phyloP scores from a whole-genome alignment of 169 alveolate species.

The Cryptosporidium ryanae region DNA sequence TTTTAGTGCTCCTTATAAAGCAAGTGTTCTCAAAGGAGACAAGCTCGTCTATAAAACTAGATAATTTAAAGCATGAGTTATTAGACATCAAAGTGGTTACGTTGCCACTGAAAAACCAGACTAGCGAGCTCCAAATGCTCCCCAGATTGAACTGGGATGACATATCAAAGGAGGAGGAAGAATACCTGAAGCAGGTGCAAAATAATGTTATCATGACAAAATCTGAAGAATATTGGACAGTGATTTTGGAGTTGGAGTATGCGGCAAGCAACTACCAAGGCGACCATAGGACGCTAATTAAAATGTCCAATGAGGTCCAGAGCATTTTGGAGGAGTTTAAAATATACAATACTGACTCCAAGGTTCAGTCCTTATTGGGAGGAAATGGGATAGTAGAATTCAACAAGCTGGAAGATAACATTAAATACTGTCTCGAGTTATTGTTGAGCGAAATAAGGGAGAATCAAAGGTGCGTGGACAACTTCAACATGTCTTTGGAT shows the following conservation, averaged over 20 bases:
- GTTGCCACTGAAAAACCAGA: slow-evolving; percentile 26
- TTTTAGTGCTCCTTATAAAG: too few relatives aligned
- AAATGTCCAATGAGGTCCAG: not conserved
- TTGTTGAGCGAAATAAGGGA: slow-evolving; percentile 4
- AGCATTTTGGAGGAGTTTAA: not conserved
- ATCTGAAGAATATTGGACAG: slow-evolving; percentile 9
- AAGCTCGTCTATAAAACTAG: too few relatives aligned
- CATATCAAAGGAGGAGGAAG: not conserved
- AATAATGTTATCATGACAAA: slow-evolving; percentile 14
- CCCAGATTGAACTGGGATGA: too few relatives aligned
- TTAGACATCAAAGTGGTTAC: too few relatives aligned
- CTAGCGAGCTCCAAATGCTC: not conserved
- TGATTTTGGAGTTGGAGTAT: slow-evolving; percentile 16
- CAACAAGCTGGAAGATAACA: slow-evolving; percentile 7
- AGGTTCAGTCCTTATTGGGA: slow-evolving; percentile 21
- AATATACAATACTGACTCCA: not conserved
- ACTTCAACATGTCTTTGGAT: not conserved
- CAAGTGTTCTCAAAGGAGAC: too few relatives aligned
- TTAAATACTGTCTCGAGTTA: slow-evolving; percentile 6
- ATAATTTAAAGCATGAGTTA: too few relatives aligned
- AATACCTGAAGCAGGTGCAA: not conserved
- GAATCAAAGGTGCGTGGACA: not conserved
- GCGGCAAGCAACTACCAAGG: not conserved
- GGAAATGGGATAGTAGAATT: slow-evolving; percentile 50
- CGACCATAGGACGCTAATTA: not conserved